Evolutionary conservation across 2,329 filamentous ascomycete genomes (phyloP), one percentile per base, ranked within the genome.

Genomic region (Penicillium sp.): DNA sequence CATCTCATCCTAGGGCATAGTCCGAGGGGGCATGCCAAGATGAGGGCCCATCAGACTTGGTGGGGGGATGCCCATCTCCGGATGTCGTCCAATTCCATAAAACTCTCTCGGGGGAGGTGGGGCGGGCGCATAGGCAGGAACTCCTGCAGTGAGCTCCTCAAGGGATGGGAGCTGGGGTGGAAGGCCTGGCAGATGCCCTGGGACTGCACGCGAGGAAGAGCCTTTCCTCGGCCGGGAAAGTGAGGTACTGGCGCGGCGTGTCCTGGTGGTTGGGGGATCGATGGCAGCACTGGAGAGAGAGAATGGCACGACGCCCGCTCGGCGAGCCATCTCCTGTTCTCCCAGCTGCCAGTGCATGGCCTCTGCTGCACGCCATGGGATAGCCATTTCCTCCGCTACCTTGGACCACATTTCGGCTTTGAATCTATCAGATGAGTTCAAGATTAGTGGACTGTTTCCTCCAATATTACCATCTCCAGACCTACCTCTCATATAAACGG

Each of bases 341-440:
- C 93, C 93, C 51, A 99, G 81, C 68, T 96, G 89, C 93, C 94
- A 99, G 75, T 97, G 94, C 92, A 97, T 97, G 4, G 91, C 92
- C 75, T 99, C 93, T 44, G 90, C 93, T 16, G 94, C 91, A 67
- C 94, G 84, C 93, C 93, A 97, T 34, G 93, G 94, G 53, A 97
- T 87, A 29, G 86, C 87, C 87, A 99, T 93, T 74, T 97, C 93
- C 71, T 94, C 91, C 39, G 92, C 91, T 19, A 97, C 89, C 68
- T 93, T 94, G 56, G 90, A 86, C 93, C 93, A 99, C 91, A 97
- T 97, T 70, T 97, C 91, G 60, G 90, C 85, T 75, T 97, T 97
- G 79, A 97, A 96, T 74, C 93, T 97, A 70, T 52, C 23, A 7
- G 11, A 47, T 38, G 29, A 39, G 36, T n/a, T 41, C 18, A 26